These are phyloP conservation scores for Auricularia cornea DNA, from an alignment of 768 basidiomycete genomes.

Conservation along the genomic window DNA sequence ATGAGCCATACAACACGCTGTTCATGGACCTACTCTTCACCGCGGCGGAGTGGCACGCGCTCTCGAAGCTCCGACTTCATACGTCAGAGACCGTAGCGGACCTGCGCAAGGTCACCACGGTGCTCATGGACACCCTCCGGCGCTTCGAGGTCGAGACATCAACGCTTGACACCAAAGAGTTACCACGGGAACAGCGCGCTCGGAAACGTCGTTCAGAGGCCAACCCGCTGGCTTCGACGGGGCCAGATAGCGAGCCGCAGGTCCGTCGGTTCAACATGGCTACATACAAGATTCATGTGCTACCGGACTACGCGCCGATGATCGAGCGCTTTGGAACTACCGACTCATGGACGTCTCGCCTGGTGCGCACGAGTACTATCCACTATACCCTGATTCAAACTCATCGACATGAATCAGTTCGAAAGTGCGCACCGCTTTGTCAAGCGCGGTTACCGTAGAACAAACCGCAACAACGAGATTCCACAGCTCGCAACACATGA, in stretches of 20 bases:
- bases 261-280: constrained; percentile 19
- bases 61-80: constrained; percentile 9
- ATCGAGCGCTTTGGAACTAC: constrained; percentile 28
- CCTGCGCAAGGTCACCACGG: background rate
- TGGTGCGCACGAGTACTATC: background rate
- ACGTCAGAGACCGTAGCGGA: background rate
- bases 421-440: background rate
- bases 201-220: background rate
- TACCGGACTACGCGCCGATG: constrained; percentile 24
- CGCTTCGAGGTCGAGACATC: background rate
- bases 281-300: constrained; percentile 28
- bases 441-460: background rate
- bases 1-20: background rate
- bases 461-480: background rate
- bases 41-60: constrained; percentile 2
- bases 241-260: background rate
- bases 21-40: background rate
- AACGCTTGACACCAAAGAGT: background rate
- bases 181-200: background rate
- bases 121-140: background rate
- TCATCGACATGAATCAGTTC: background rate
- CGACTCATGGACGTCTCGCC: constrained; percentile 17
- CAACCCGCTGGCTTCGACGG: background rate
- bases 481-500: background rate
- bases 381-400: background rate